Percentiles rank a stretch among this genome's conserved stretches.
Evolutionary conservation across 768 basidiomycete species (phyloP).

Genomic region (Lactarius akahatsu): DNA sequence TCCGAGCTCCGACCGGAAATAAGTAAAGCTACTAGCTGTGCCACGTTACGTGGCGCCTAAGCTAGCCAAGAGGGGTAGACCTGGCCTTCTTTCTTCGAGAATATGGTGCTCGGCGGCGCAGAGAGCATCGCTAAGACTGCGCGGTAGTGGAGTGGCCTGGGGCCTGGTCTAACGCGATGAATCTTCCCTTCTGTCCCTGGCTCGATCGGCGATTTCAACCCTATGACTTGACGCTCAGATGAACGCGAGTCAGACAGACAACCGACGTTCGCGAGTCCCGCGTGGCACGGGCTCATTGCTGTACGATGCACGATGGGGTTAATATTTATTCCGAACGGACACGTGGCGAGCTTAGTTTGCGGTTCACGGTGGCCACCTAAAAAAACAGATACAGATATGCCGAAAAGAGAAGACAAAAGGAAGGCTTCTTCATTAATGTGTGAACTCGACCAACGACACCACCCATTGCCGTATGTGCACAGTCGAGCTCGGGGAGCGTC

Average conservation of each 20-base stretch:
- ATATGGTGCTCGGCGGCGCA: background rate
- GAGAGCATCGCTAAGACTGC: background rate
- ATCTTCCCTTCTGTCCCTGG: background rate
- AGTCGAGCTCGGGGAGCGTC: background rate
- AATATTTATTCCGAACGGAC: background rate
- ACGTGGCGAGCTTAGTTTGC: background rate
- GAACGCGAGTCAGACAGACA: background rate
- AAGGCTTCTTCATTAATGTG: background rate
- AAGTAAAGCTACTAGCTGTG: background rate
- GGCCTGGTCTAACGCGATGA: background rate
- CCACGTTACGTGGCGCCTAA: background rate
- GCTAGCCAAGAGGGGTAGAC: background rate
- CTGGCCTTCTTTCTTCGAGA: background rate
- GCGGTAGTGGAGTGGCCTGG: background rate
- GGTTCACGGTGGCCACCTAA: background rate
- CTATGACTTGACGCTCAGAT: background rate
- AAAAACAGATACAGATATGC: background rate
- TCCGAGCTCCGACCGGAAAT: slow-evolving; percentile 23
- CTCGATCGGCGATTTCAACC: slow-evolving; percentile 4
- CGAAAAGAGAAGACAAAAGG: background rate
- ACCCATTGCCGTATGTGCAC: slow-evolving; percentile 1
- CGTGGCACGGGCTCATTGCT: background rate
- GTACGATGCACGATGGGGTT: background rate
- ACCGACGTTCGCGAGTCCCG: background rate
- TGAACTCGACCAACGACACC: background rate